Evolutionary conservation across 352 stramenopile genomes (phyloP).

Genomic region (Pythium apleroticum): DNA sequence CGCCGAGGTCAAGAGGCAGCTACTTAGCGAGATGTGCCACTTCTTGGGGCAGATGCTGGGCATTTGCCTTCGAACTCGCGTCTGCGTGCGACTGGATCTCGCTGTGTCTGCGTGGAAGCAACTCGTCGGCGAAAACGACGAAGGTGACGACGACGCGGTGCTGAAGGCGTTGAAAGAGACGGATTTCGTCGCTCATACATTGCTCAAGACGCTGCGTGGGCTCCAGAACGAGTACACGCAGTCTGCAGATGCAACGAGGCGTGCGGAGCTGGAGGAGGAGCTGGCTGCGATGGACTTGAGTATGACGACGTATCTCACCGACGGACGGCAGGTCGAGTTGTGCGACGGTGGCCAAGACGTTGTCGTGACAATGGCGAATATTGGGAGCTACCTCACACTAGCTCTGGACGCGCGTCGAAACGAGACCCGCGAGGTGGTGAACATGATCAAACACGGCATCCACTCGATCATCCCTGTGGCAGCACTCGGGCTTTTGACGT

Average conservation of each 20-base stretch:
- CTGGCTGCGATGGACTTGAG: slow-evolving; percentile 64
- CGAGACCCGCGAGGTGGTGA: slow-evolving; percentile 53
- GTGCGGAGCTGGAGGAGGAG: slow-evolving; percentile 39
- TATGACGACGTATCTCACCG: slow-evolving; percentile 76
- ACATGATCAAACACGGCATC: slow-evolving; percentile 73
- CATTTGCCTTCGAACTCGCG: slow-evolving; percentile 78
- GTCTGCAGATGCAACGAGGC: neutral
- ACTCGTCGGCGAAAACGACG: slow-evolving; percentile 46
- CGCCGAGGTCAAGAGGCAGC: slow-evolving; percentile 45
- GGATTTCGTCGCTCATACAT: slow-evolving; percentile 57
- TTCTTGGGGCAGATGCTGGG: slow-evolving; percentile 92
- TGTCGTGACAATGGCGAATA: slow-evolving; percentile 46
- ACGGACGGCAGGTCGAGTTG: slow-evolving; percentile 52
- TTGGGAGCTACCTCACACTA: slow-evolving; percentile 45
- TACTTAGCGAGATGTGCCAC: slow-evolving; percentile 83
- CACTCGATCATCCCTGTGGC: slow-evolving; percentile 74
- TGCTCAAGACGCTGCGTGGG: slow-evolving; percentile 46
- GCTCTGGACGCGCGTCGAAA: slow-evolving; percentile 42
- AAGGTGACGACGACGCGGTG: slow-evolving; percentile 7
- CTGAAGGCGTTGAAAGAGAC: slow-evolving; percentile 60
- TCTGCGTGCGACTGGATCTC: slow-evolving; percentile 76
- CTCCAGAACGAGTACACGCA: slow-evolving; percentile 32
- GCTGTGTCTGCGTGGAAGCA: slow-evolving; percentile 75
- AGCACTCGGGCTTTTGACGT: slow-evolving; percentile 57
- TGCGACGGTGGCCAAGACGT: slow-evolving; percentile 35